phyloP scores from a whole-genome alignment of 2,329 filamentous ascomycete genomes.

The Paradendryphiella salina region DNA sequence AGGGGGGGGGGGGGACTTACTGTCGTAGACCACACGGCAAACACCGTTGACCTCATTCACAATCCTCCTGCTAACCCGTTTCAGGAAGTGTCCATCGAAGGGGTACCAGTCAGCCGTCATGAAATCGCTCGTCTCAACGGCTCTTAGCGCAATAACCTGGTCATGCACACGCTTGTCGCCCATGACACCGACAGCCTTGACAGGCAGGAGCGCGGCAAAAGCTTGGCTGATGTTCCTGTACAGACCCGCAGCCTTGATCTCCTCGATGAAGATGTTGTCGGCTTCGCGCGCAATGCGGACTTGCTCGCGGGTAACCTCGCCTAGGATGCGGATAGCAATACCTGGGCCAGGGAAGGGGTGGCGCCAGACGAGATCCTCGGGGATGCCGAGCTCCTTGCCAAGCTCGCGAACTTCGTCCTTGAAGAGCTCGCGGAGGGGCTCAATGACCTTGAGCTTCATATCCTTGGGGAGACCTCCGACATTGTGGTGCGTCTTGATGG shows the following conservation, averaged over 20 bases:
- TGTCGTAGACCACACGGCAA: conserved; percentile 70
- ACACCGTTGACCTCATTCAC: conserved; percentile 77
- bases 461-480: conserved; percentile 68
- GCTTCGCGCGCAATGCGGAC: conserved; percentile 79
- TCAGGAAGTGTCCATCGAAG: conserved; percentile 67
- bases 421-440: conserved; percentile 78
- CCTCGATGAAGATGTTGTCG: conserved; percentile 75
- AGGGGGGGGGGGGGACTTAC: conserved; percentile 47
- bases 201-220: conserved; percentile 68
- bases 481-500: conserved; percentile 76
- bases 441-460: conserved; percentile 71
- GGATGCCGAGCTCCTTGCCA: conserved; percentile 70
- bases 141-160: conserved; percentile 64
- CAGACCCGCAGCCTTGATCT: conserved; percentile 71
- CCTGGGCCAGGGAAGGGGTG: conserved; percentile 78
- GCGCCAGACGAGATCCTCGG: conserved; percentile 74
- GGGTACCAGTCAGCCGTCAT: conserved; percentile 75
- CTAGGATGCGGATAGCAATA: conserved; percentile 78
- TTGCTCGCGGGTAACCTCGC: conserved; percentile 78
- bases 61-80: conserved; percentile 67
- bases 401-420: conserved; percentile 79
- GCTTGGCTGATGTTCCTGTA: conserved; percentile 74
- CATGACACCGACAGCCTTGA: conserved; percentile 68
- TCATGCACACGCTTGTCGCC: conserved; percentile 71
- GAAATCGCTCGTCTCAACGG: conserved; percentile 67